A percentile compares a stretch with the other conserved stretches of the same genome.
Evolutionary conservation across 192 early-diverging fungal genomes (phyloP).

Genomic region (Geranomyces michiganensis): DNA sequence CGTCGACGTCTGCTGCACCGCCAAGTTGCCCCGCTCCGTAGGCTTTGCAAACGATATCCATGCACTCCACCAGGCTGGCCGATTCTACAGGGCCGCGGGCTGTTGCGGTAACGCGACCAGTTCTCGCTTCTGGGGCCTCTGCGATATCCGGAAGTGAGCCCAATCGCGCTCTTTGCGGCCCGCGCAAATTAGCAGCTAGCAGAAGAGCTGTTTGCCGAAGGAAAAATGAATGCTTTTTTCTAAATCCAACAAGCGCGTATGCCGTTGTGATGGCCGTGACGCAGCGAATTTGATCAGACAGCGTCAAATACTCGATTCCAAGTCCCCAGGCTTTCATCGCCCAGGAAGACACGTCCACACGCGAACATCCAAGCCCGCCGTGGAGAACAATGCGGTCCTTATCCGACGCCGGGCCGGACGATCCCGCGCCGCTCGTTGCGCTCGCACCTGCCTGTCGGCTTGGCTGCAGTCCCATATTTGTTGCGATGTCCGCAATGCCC

Average conservation of each 20-base stretch:
- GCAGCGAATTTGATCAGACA: slow-evolving; percentile 60
- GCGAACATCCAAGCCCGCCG: slow-evolving; percentile 24
- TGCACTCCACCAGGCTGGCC: slow-evolving; percentile 62
- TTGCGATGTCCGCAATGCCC: slow-evolving; percentile 39
- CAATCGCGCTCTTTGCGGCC: neutral
- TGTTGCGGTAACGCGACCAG: neutral
- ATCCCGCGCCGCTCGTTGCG: slow-evolving; percentile 1
- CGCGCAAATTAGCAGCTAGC: slow-evolving; percentile 35
- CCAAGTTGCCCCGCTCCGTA: slow-evolving; percentile 47
- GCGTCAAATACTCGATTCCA: slow-evolving; percentile 57
- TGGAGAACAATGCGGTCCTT: slow-evolving; percentile 30
- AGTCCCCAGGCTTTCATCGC: slow-evolving; percentile 57
- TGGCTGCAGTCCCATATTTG: slow-evolving; percentile 27
- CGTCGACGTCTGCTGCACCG: neutral
- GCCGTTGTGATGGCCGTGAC: slow-evolving; percentile 61
- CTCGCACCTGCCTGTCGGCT: slow-evolving; percentile 19
- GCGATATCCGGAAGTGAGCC: slow-evolving; percentile 27
- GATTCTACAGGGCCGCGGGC: slow-evolving; percentile 24
- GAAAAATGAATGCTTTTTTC: slow-evolving; percentile 73
- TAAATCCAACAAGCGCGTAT: slow-evolving; percentile 59
- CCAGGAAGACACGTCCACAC: slow-evolving; percentile 65
- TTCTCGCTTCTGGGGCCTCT: neutral
- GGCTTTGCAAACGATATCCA: slow-evolving; percentile 70
- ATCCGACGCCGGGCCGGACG: slow-evolving; percentile 17
- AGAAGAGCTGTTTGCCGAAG: slow-evolving; percentile 61